Evolutionary conservation across 108 stramenopile genomes (phyloP), one percentile per base, ranked within the genome.

Genomic region (Cyclotella baltica): DNA sequence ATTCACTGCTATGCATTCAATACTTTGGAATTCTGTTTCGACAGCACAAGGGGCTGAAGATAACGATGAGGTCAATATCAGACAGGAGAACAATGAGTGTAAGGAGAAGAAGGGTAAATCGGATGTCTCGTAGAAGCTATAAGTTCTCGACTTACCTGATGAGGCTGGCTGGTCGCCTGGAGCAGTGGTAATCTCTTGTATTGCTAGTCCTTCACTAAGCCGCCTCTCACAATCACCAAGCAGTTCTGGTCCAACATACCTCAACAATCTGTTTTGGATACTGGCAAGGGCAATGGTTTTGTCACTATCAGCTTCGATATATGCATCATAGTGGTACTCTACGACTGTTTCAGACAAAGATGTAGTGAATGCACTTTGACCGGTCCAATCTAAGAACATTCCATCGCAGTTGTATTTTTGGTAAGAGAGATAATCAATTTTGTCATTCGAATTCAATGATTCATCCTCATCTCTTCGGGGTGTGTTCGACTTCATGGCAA

Each of bases 321-420:
- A 67, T 19, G 66, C 47, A 59, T 77, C 76, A 43, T 77, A 77
- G 2, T 50, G 67, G 51, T 77, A 77, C 76, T 69, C 57, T 40
- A 77, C 76, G 35, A 77, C 58, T 40, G 16, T 68, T 37, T 28
- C 27, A 23, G 58, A 67, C 29, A 67, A 46, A 25, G 16, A 51
- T n/a, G 38, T 37, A 15, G 57, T 48, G 34, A 25, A 33, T 9
- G 40, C 20, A 48, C 48, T 62, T 1, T 46, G 46, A 22, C 67
- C 59, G 19, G 51, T 6, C 47, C 59, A 52, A 56, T 62, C 67
- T 9, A 62, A 34, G 33, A 62, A 67, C 47, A 77, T 62, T 20
- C 67, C 67, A 2, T 59, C 76, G 28, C 76, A 77, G 46, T 69
- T 69, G 29, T 77, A 77, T n/a, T 50, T 68, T 46, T 62, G 15